Percentiles rank a stretch among this genome's conserved stretches.
Evolutionary conservation across 176 grass and related monocot genomes (phyloP).

Genomic region (Pontederia paniculata): DNA sequence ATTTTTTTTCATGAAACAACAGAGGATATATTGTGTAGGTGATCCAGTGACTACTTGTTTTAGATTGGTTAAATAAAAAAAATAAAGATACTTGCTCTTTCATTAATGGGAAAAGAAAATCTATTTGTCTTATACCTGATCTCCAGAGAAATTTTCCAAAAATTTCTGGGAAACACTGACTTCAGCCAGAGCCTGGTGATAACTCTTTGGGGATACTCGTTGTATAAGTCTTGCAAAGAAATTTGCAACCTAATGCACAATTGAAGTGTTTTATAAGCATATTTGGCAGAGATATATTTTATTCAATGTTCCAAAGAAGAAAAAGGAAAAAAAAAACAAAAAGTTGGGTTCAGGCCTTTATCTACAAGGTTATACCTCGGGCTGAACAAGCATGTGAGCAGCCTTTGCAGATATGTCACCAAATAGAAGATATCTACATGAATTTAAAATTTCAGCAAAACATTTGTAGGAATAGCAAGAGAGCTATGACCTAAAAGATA

Average conservation of each 20-base stretch:
- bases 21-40: too few relatives aligned
- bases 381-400: slow-evolving; percentile 65
- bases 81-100: background rate
- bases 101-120: slow-evolving; percentile 11
- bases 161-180: slow-evolving; percentile 90
- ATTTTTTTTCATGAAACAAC: too few relatives aligned
- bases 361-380: slow-evolving; percentile 38
- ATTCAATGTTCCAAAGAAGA: slow-evolving; percentile 1
- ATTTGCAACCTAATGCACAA: slow-evolving; percentile 46
- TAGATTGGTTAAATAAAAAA: too few relatives aligned
- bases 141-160: slow-evolving; percentile 92
- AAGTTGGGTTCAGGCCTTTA: background rate
- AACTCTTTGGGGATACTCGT: slow-evolving; percentile 93
- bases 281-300: background rate
- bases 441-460: slow-evolving; percentile 6
- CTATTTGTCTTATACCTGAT: slow-evolving; percentile 45
- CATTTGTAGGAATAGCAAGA: background rate
- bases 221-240: slow-evolving; percentile 90
- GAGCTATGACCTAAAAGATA: slow-evolving; percentile 1
- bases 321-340: background rate
- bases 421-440: slow-evolving; percentile 73
- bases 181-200: slow-evolving; percentile 87
- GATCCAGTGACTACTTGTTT: too few relatives aligned
- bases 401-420: slow-evolving; percentile 92
- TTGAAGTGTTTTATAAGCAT: slow-evolving; percentile 1